phyloP scores from a whole-genome alignment of 257 asterid species.

The Ajuga chamaepitys region DNA sequence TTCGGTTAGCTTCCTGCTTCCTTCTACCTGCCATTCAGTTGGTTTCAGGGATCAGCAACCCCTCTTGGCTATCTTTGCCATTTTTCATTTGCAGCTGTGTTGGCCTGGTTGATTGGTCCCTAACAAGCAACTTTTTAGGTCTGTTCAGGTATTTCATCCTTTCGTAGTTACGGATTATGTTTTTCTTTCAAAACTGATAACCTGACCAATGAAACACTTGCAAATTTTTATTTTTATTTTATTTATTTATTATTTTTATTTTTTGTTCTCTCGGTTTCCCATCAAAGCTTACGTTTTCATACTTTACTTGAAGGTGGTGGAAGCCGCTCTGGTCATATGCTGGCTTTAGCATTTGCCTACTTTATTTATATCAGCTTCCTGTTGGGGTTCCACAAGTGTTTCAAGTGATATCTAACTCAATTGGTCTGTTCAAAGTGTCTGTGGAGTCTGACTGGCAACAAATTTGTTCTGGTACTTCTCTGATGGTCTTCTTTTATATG shows the following conservation, averaged over 20 bases:
- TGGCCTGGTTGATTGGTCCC: constrained; percentile 87
- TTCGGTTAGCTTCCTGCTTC: constrained; percentile 72
- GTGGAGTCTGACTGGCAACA: constrained; percentile 58
- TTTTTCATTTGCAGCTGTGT: constrained; percentile 82
- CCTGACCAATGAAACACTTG: not conserved
- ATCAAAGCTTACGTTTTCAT: constrained; percentile 30
- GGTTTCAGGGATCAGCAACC: constrained; percentile 80
- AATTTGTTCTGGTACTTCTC: constrained; percentile 61
- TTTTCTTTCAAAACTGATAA: not conserved
- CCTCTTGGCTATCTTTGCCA: constrained; percentile 88
- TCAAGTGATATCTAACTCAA: constrained; percentile 30
- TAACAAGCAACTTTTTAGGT: constrained; percentile 86
- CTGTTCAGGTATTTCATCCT: constrained; percentile 67
- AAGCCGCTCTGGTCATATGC: constrained; percentile 77
- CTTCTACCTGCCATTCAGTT: constrained; percentile 79
- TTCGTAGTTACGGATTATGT: constrained; percentile 6
- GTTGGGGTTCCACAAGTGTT: constrained; percentile 40
- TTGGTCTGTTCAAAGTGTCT: constrained; percentile 63
- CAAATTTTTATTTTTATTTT: constrained; percentile 12
- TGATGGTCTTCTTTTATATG: constrained; percentile 67
- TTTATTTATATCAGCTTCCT: constrained; percentile 72
- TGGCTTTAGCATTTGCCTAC: constrained; percentile 62
- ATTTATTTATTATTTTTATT: constrained; percentile 14
- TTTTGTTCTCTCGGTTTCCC: constrained; percentile 20
- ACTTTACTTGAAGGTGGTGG: constrained; percentile 70